phyloP scores from a whole-genome alignment of 768 basidiomycete genomes.

The Pleurotus salmoneostramineus region DNA sequence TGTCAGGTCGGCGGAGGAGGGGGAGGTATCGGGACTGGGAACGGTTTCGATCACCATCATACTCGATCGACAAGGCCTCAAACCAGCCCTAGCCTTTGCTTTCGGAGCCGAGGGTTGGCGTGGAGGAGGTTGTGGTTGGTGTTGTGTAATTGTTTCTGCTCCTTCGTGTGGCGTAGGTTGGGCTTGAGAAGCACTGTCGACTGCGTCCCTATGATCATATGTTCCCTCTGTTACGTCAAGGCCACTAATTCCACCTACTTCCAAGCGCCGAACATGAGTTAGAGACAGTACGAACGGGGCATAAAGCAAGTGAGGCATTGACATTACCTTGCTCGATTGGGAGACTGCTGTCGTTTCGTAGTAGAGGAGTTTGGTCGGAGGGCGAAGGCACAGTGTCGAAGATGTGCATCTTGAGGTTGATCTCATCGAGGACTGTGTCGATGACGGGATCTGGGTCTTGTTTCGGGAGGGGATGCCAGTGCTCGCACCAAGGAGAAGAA shows the following conservation, averaged over 20 bases:
- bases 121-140: not conserved
- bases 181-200: not conserved
- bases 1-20: not conserved
- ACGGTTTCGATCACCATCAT: not conserved
- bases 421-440: conserved; percentile 3
- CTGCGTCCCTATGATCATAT: not conserved
- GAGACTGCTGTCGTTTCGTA: not conserved
- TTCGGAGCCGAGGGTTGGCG: no score
- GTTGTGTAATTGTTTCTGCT: not conserved
- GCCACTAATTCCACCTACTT: not conserved
- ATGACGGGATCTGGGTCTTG: conserved; percentile 6
- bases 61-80: conserved; percentile 1
- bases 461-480: conserved; percentile 5
- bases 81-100: no score
- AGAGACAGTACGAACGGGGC: not conserved
- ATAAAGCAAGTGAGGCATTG: not conserved
- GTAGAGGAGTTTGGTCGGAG: not conserved
- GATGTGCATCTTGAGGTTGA: conserved; percentile 6
- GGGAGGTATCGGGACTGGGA: not conserved
- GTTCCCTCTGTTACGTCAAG: not conserved
- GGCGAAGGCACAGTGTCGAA: not conserved
- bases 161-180: not conserved
- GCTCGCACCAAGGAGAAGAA: conserved; percentile 5
- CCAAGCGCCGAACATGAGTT: not conserved
- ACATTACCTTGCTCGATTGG: not conserved